Percentiles rank a stretch among this genome's conserved stretches.
These are phyloP conservation scores for Penicillium sp. DNA, from an alignment of 2,329 filamentous ascomycete genomes.

Conservation along the genomic window DNA sequence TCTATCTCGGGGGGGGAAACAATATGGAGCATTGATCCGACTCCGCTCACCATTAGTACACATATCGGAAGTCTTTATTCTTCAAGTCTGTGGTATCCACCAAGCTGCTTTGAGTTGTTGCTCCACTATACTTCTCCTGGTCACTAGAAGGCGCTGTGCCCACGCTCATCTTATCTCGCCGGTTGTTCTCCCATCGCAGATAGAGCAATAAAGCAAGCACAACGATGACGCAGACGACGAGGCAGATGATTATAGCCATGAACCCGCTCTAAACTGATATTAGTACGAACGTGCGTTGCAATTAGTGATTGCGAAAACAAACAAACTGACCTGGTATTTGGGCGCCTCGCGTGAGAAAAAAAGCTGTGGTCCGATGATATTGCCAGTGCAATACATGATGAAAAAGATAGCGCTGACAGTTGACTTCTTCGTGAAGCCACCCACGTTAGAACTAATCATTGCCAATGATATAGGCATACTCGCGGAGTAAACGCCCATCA, in stretches of 20 bases:
- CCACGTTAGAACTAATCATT: conserved; percentile 52
- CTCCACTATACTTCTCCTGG: not conserved
- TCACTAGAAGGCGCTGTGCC: not conserved
- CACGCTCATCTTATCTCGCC: conserved; percentile 8
- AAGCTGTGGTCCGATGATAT: conserved; percentile 51
- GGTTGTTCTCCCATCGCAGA: conserved; percentile 22
- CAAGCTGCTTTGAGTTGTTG: not conserved
- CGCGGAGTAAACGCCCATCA: conserved; percentile 43
- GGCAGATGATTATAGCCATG: conserved; percentile 24
- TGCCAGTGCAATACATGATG: conserved; percentile 49
- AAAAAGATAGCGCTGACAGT: conserved; percentile 52
- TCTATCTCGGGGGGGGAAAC: not conserved
- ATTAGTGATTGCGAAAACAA: no score
- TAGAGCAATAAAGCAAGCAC: conserved; percentile 18
- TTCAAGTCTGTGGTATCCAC: conserved; percentile 24
- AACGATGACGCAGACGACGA: conserved; percentile 19
- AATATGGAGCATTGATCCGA: not conserved
- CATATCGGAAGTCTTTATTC: conserved; percentile 24
- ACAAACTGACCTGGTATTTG: conserved; percentile 22
- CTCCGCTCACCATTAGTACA: conserved; percentile 9
- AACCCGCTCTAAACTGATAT: conserved; percentile 22
- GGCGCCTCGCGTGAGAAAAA: conserved; percentile 49
- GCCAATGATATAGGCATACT: conserved; percentile 45
- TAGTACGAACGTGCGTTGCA: not conserved
- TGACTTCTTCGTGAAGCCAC: conserved; percentile 55